Conservation (phyloP, 2,329 filamentous ascomycete species). For the Paradendryphiella salina region DNA sequence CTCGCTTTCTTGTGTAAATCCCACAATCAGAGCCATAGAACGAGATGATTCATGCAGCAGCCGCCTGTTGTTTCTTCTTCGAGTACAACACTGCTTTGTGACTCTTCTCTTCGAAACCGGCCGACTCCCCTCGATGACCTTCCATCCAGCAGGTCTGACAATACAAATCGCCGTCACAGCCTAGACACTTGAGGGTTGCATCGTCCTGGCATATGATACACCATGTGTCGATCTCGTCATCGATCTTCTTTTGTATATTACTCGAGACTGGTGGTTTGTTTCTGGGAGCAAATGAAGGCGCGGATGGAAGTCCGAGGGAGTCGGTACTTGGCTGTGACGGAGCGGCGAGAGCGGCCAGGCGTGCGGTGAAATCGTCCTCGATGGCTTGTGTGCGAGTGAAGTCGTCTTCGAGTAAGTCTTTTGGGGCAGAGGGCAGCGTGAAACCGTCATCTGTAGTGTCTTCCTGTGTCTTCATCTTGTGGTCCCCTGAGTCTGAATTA, state of each 20-base stretch:
- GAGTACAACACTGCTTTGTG: constrained; percentile 68
- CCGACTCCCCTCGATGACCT: constrained; percentile 71
- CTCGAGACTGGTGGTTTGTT: constrained; percentile 42
- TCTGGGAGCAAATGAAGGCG: constrained; percentile 50
- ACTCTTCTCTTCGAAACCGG: constrained; percentile 69
- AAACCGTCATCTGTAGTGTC: constrained; percentile 21
- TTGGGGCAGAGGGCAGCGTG: constrained; percentile 52
- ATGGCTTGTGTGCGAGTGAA: constrained; percentile 38
- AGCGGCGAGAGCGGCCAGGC: constrained; percentile 50
- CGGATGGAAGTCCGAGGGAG: constrained; percentile 50
- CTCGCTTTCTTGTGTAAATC: too few relatives aligned
- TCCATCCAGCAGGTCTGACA: constrained; percentile 80
- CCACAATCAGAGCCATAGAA: not conserved
- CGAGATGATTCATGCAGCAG: constrained; percentile 11
- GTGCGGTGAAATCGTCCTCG: constrained; percentile 52
- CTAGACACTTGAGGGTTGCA: constrained; percentile 70
- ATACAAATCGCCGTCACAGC: constrained; percentile 72
- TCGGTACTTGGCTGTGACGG: constrained; percentile 41
- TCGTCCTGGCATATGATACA: constrained; percentile 83
- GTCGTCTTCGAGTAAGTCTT: constrained; percentile 33
- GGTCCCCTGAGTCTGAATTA: constrained; percentile 10
- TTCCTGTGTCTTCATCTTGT: constrained; percentile 4
- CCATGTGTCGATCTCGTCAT: constrained; percentile 76
- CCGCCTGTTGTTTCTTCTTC: constrained; percentile 24
- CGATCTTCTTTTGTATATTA: constrained; percentile 54